These are phyloP conservation scores for Zopfia rhizophila DNA, from an alignment of 2,329 filamentous ascomycete species.

Conservation along the genomic window DNA sequence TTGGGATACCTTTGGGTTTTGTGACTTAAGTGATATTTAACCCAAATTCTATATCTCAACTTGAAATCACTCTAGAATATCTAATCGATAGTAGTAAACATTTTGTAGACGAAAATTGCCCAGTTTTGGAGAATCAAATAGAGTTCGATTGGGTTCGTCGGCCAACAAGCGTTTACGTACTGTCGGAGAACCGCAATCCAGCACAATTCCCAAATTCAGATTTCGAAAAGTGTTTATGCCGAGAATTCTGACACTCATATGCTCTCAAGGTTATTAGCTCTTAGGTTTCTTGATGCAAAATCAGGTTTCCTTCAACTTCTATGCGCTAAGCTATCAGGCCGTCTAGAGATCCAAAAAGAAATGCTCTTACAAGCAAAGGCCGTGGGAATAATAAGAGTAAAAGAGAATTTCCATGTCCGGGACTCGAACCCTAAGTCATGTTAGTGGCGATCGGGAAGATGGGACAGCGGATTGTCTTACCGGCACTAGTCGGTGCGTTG, in stretches of 20 bases:
- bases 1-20: no score
- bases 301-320: not conserved
- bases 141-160: no score
- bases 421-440: constrained; percentile 37
- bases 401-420: constrained; percentile 37
- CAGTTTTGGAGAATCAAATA: no score
- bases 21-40: no score
- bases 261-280: not conserved
- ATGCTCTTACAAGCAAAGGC: not conserved
- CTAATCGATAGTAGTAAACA: no score
- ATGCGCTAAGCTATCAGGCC: constrained; percentile 1
- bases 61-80: no score
- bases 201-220: no score
- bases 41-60: no score
- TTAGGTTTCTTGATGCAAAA: constrained; percentile 3
- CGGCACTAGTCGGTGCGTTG: constrained; percentile 35
- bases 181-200: no score
- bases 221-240: not conserved
- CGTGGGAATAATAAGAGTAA: constrained; percentile 2
- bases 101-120: no score
- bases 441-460: not conserved
- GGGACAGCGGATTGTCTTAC: not conserved
- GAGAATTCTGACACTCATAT: not conserved
- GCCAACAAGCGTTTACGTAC: no score
- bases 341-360: constrained; percentile 12